phyloP scores from a whole-genome alignment of 257 asterid genomes.

The Solanum boliviense region DNA sequence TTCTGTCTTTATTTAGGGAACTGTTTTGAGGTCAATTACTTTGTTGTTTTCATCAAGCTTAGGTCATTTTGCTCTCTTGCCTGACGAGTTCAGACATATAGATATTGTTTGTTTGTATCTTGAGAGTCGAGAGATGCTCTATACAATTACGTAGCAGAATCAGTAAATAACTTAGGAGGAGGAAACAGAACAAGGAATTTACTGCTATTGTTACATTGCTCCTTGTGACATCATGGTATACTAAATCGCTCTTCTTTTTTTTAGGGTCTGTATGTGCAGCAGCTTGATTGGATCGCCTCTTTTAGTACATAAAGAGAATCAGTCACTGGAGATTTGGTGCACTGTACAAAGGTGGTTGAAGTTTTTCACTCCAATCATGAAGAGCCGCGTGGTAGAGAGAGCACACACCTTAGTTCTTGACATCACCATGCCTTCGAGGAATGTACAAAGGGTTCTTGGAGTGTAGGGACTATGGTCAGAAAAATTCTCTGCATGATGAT shows the following conservation, averaged over 20 bases:
- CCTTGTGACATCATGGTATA: background rate
- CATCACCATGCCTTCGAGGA: background rate
- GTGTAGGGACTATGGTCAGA: background rate
- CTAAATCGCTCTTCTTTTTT: background rate
- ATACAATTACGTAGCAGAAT: background rate
- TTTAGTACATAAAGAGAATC: background rate
- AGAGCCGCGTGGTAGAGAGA: background rate
- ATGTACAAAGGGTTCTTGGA: background rate
- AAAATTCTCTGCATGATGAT: background rate
- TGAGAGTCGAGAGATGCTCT: background rate
- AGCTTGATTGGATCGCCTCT: background rate
- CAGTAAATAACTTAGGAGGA: background rate
- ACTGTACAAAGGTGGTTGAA: background rate
- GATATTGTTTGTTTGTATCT: background rate
- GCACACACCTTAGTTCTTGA: background rate
- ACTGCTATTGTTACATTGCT: background rate
- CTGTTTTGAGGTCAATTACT: background rate
- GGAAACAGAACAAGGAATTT: background rate
- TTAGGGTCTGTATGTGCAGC: conserved; percentile 20
- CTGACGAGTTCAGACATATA: background rate
- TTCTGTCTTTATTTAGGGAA: background rate
- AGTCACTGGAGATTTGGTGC: background rate
- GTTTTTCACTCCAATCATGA: background rate
- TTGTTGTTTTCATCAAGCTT: background rate
- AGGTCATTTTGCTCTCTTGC: background rate